Evolutionary conservation across 495 filamentous ascomycete species (phyloP).

Genomic region (Usnea hakonensis): DNA sequence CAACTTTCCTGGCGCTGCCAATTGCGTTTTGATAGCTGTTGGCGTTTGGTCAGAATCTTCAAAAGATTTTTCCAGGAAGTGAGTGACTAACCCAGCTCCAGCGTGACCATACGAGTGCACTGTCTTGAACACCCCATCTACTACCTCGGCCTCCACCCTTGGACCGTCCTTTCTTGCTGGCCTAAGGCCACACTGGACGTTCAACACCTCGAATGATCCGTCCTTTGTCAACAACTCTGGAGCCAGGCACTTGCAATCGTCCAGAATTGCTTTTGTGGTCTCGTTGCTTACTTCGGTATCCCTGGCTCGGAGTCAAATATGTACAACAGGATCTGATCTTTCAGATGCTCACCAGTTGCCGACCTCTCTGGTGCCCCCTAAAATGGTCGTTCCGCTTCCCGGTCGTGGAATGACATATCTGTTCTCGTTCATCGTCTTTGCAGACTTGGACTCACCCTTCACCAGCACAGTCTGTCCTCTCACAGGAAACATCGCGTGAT

Average conservation of each 20-base stretch:
- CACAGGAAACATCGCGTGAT: constrained; percentile 36
- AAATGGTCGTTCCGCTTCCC: constrained; percentile 29
- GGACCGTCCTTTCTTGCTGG: constrained; percentile 32
- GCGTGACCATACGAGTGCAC: constrained; percentile 31
- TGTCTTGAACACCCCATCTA: constrained; percentile 14
- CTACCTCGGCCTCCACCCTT: constrained; percentile 29
- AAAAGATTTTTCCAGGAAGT: neutral
- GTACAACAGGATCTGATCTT: neutral
- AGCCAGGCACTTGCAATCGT: constrained; percentile 25
- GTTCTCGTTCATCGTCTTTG: constrained; percentile 8
- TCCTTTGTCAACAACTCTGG: constrained; percentile 32
- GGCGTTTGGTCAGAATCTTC: neutral
- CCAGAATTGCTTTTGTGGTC: constrained; percentile 29
- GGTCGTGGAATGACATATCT: constrained; percentile 29
- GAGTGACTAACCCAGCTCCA: constrained; percentile 25
- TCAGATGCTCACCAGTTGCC: constrained; percentile 26
- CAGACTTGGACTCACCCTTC: constrained; percentile 12
- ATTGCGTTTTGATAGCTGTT: constrained; percentile 27
- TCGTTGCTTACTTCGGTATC: constrained; percentile 24
- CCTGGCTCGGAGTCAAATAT: constrained; percentile 13
- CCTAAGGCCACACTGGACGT: constrained; percentile 33
- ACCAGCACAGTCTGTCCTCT: constrained; percentile 30
- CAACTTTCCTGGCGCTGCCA: constrained; percentile 25
- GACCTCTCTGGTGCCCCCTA: constrained; percentile 33
- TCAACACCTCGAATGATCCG: constrained; percentile 33